Evolutionary conservation across 2,329 filamentous ascomycete genomes (phyloP), one percentile per base, ranked within the genome.

Genomic region (Xylaria sp.): DNA sequence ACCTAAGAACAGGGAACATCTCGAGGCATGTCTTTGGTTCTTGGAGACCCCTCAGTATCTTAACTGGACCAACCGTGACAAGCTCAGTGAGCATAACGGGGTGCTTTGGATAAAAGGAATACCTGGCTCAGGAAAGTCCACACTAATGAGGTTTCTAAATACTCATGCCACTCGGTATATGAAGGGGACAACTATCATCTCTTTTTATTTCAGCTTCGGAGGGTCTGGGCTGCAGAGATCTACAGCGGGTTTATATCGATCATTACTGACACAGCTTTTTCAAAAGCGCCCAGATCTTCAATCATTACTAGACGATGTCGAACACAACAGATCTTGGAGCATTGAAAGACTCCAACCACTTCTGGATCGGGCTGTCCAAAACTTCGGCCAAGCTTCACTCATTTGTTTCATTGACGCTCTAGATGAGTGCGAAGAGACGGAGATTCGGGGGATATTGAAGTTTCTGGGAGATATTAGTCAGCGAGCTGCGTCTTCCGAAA

Each of bases 181-280:
- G 59, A 63, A 43, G 19, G 19, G 4, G 17, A 45, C 53, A 15
- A 28, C 14, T 33, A 47, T 47, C 21, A 62, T 73, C 6, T 72
- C 70, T 0, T 84, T 83, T 69, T 84, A 83, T 73, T 84, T 84
- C 74, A 79, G 83, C 57, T 80, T 80, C 0, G 70, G 79, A 54
- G 82, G 80, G 0, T 70, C 74, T 0, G 38, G 71, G 4, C 69
- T 82, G 6, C 80, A 87, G 46, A 83, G 74, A 57, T 78, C 82
- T 0, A 74, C 76, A 0, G 17, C 71, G 0, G 84, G 85, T 0
- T 76, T 87, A 70, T 85, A 84, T 63, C 76, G 83, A 2, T 82
- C 82, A 0, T 60, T 87, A 0, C 57, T 87, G 0, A 64, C 74
- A 1, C 82, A 87, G 40, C 70, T 87, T 0, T 69, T 86, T 0